Evolutionary conservation across 768 basidiomycete species (phyloP).

Genomic region (Amanita muscaria): DNA sequence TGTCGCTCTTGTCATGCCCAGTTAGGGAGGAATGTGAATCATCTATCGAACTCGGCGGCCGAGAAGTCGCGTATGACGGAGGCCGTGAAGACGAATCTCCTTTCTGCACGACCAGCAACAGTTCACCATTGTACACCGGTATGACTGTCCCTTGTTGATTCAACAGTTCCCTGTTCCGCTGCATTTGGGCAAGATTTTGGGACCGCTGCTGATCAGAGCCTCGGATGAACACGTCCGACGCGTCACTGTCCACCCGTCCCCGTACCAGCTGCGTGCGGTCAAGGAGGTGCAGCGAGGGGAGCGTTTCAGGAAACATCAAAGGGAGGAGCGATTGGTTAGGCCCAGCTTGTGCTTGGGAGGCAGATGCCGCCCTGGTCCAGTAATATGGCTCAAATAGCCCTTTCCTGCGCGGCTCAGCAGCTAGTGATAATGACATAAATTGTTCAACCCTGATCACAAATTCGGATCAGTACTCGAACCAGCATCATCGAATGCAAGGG

Average conservation of each 20-base stretch:
- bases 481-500: neutral
- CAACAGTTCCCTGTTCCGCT: conserved; percentile 30
- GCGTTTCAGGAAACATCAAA: conserved; percentile 66
- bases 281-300: conserved; percentile 59
- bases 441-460: conserved; percentile 50
- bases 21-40: conserved; percentile 18
- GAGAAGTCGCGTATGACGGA: conserved; percentile 53
- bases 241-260: conserved; percentile 62
- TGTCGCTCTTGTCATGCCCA: conserved; percentile 24
- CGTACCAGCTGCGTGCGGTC: conserved; percentile 59
- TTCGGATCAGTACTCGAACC: conserved; percentile 5
- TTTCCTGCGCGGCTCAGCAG: conserved; percentile 65
- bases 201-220: conserved; percentile 14
- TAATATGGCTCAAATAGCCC: conserved; percentile 72
- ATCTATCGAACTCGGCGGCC: conserved; percentile 59
- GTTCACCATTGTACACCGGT: conserved; percentile 65
- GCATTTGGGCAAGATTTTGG: conserved; percentile 18
- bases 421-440: conserved; percentile 69
- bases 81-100: conserved; percentile 38
- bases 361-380: conserved; percentile 43
- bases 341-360: conserved; percentile 17
- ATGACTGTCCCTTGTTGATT: conserved; percentile 61
- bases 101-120: conserved; percentile 60
- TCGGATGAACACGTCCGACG: conserved; percentile 47
- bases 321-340: conserved; percentile 47